Conservation (phyloP, 2,329 filamentous ascomycete genomes). For the Sarocladium strictum region DNA sequence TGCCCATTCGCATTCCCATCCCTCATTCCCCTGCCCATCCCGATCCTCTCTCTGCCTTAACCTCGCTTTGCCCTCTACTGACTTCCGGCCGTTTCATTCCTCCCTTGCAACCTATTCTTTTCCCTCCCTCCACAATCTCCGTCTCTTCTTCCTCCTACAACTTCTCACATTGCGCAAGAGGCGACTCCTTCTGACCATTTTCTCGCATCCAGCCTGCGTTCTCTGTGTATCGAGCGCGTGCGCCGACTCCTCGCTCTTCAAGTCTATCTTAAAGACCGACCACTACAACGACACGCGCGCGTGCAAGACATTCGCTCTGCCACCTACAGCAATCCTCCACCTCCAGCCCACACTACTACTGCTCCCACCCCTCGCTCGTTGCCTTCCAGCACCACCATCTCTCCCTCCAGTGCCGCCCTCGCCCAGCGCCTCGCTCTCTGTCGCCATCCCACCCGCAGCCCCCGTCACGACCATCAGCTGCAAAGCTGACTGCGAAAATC, state of each 20-base stretch:
- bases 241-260: background rate
- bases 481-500: slow-evolving; percentile 2
- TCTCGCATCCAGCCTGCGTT: background rate
- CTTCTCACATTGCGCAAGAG: background rate
- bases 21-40: slow-evolving; percentile 7
- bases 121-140: slow-evolving; percentile 3
- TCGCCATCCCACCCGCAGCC: background rate
- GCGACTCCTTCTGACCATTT: background rate
- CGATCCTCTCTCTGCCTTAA: slow-evolving; percentile 6
- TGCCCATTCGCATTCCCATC: slow-evolving; percentile 2
- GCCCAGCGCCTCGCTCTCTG: background rate
- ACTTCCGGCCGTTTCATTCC: slow-evolving; percentile 8
- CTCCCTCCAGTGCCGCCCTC: background rate
- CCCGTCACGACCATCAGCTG: background rate
- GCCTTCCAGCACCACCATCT: background rate
- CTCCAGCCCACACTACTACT: slow-evolving; percentile 1
- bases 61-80: slow-evolving; percentile 1
- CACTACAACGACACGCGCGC: background rate
- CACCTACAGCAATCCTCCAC: background rate
- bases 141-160: background rate
- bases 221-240: background rate
- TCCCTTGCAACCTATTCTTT: slow-evolving; percentile 3
- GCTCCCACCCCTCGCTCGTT: slow-evolving; percentile 1
- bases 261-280: background rate
- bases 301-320: slow-evolving; percentile 2